Percentiles rank a stretch among this genome's conserved stretches.
phyloP scores from a whole-genome alignment of 2,329 filamentous ascomycete genomes.

The Aspergillus pseudotamarii region DNA sequence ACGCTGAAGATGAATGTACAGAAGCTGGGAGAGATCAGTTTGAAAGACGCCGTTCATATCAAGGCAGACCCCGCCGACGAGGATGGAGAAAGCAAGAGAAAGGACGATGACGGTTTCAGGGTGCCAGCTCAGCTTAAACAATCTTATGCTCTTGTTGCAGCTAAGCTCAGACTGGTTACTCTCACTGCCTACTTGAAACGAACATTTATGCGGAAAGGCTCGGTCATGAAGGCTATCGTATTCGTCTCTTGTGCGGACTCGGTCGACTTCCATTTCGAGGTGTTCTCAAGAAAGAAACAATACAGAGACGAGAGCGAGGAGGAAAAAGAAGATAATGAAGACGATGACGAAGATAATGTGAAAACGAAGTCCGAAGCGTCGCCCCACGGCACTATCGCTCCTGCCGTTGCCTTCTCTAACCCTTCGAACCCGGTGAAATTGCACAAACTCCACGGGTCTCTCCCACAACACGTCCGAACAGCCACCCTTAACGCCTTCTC shows the following conservation, averaged over 20 bases:
- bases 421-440: conserved; percentile 76
- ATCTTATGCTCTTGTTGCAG: conserved; percentile 81
- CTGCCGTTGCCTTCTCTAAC: conserved; percentile 72
- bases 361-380: conserved; percentile 29
- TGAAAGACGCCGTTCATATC: conserved; percentile 89
- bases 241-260: conserved; percentile 97
- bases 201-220: conserved; percentile 83
- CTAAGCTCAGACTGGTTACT: conserved; percentile 88
- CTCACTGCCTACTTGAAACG: conserved; percentile 82
- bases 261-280: conserved; percentile 92
- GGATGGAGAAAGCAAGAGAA: conserved; percentile 55
- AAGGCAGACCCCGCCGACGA: conserved; percentile 65
- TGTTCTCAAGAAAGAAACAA: conserved; percentile 60
- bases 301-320: conserved; percentile 26
- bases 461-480: conserved; percentile 84
- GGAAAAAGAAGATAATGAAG: conserved; percentile 26
- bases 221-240: conserved; percentile 94
- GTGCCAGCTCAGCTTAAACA: conserved; percentile 94
- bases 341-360: conserved; percentile 27
- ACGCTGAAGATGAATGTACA: conserved; percentile 99
- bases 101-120: conserved; percentile 65
- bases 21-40: conserved; percentile 87
- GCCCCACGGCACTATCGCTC: conserved; percentile 51
- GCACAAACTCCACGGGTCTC: conserved; percentile 87
- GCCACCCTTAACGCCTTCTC: conserved; percentile 82